Percentiles rank a stretch among this genome's conserved stretches.
phyloP scores from a whole-genome alignment of 345 rosid species.

The Eucalyptus sideroxylon region DNA sequence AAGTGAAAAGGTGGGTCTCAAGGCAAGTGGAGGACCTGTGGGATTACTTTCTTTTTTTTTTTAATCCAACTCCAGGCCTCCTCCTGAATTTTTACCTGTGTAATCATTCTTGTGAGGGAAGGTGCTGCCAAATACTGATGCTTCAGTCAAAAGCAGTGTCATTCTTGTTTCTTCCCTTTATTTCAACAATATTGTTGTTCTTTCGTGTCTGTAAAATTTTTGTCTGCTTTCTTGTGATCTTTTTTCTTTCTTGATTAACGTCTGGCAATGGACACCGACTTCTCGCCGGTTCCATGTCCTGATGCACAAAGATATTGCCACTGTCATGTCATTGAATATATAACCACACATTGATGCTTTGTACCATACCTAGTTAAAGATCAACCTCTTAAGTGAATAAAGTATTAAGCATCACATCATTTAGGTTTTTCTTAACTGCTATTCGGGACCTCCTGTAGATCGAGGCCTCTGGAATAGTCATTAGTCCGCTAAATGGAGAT shows the following conservation, averaged over 20 bases:
- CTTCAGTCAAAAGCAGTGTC: background rate
- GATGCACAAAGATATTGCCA: background rate
- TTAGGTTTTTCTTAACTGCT: background rate
- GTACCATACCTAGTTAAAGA: background rate
- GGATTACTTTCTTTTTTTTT: conserved; percentile 17
- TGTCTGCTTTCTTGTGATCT: background rate
- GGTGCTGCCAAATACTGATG: conserved; percentile 2
- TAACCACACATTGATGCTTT: background rate
- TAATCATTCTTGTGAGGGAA: conserved; percentile 19
- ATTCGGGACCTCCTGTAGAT: background rate
- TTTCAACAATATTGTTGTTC: background rate
- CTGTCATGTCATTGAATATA: background rate
- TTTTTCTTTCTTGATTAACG: background rate
- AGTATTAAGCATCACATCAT: background rate
- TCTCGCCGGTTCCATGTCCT: background rate
- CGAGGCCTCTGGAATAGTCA: background rate
- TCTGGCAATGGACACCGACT: background rate
- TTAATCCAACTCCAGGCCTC: conserved; percentile 23
- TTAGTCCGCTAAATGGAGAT: background rate
- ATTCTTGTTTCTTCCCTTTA: background rate
- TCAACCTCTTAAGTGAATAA: background rate
- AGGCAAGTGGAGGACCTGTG: conserved; percentile 20
- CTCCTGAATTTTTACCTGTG: conserved; percentile 13
- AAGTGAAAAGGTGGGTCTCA: background rate
- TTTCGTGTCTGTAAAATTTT: background rate